phyloP scores from a whole-genome alignment of 257 asterid genomes.

The Petrea volubilis region DNA sequence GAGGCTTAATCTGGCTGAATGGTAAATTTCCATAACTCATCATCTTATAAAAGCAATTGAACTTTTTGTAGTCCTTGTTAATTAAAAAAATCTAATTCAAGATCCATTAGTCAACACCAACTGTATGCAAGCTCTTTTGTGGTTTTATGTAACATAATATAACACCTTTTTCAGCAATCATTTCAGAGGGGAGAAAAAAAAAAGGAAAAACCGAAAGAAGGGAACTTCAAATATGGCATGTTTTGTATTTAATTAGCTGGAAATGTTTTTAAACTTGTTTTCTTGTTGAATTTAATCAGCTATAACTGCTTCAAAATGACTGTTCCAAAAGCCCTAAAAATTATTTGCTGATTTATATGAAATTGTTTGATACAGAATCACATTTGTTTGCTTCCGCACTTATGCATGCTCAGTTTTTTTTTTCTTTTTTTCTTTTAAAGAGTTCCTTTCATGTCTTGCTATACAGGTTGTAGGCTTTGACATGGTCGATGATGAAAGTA shows the following conservation, averaged over 20 bases:
- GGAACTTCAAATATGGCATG: not conserved
- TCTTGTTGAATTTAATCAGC: not conserved
- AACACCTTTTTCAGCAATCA: not conserved
- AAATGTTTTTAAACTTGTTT: not conserved
- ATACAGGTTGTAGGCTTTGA: constrained; percentile 93
- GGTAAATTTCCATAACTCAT: not conserved
- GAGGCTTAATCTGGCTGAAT: not conserved
- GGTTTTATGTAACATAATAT: not conserved
- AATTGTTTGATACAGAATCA: constrained; percentile 7
- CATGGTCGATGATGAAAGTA: constrained; percentile 97
- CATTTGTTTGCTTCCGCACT: constrained; percentile 9
- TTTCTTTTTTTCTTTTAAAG: not conserved
- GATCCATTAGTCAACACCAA: constrained; percentile 3
- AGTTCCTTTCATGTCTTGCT: constrained; percentile 16
- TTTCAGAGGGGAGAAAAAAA: too few relatives aligned
- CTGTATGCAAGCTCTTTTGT: constrained; percentile 3
- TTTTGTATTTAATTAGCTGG: not conserved
- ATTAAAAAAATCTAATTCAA: not conserved
- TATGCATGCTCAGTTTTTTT: constrained; percentile 5
- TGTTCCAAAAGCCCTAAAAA: not conserved
- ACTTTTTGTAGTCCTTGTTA: not conserved
- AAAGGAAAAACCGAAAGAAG: too few relatives aligned
- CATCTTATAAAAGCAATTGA: too few relatives aligned
- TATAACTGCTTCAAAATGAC: too few relatives aligned
- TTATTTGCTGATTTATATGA: not conserved